Base-by-base conservation (phyloP, 495 filamentous ascomycete genomes). In the Penicillium samsonianum region DNA sequence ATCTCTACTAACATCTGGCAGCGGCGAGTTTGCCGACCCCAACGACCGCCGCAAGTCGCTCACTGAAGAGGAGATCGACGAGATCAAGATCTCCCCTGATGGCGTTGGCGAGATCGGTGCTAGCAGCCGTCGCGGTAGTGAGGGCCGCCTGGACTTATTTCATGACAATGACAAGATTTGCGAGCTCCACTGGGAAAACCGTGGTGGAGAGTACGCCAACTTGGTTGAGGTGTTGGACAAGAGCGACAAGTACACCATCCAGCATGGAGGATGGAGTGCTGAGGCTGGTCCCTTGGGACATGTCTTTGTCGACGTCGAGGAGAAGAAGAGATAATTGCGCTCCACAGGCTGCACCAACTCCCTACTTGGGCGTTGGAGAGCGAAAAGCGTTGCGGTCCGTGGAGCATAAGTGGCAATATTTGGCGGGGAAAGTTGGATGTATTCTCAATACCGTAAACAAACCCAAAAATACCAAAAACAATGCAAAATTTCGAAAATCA, bases 101-200 rank as follows among this genome's bases (percentile, higher is more conserved):
- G 73, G 73, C 3, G 50, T 75, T 49, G 73, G 73, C 50, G 73
- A 75, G 53, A 68, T 75, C 46, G 66, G 63, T 46, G 73, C 73
- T 22, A 61, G 61, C 9, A 63, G 73, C 47, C 67, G 71, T 22
- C 65, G 73, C 17, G 73, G 73, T 59, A 73, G 71, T 43, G 73
- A 75, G 45, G 73, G 73, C 28, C 67, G 71, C 37, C 60, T 75
- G 26, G 73, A 75, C 57, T 54, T 75, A 16, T 75, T 73, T 58
- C 66, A 74, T 57, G 67, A 64, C 54, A 58, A 73, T 22, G 45
- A 43, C 50, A 75, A 75, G 65, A 75, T 75, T 43, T 75, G 73
- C 47, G 73, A 75, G 50, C 63, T 75, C 16, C 73, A 75, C 50
- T 75, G 73, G 73, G 73, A 75, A 57, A 75, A 75, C 53, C 65